A percentile compares a stretch with the other conserved stretches of the same genome.
Evolutionary conservation across 805 yeast genomes (phyloP).

Genomic region (Yamadazyma olivae): DNA sequence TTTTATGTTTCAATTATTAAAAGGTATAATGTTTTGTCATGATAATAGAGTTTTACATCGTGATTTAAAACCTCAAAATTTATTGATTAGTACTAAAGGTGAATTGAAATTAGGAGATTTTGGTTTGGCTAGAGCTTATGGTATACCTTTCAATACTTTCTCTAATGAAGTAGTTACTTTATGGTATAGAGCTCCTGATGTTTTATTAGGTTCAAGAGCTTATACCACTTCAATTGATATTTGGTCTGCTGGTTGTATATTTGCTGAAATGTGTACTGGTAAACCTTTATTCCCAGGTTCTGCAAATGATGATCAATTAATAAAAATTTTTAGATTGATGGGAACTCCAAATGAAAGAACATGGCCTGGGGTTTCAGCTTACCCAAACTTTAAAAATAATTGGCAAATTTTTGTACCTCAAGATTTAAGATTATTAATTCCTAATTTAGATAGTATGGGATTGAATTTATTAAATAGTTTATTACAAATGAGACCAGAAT

Average conservation of each 20-base stretch:
- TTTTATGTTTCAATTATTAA: slow-evolving; percentile 89
- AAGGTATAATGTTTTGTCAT: slow-evolving; percentile 78
- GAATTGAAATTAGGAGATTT: slow-evolving; percentile 93
- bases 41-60: slow-evolving; percentile 81
- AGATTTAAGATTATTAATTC: slow-evolving; percentile 68
- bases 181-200: slow-evolving; percentile 99
- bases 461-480: slow-evolving; percentile 60
- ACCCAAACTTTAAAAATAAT: slow-evolving; percentile 82
- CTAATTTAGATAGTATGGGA: slow-evolving; percentile 68
- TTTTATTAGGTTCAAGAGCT: slow-evolving; percentile 88
- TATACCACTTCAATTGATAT: slow-evolving; percentile 96
- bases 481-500: slow-evolving; percentile 61
- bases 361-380: slow-evolving; percentile 94
- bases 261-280: slow-evolving; percentile 99
- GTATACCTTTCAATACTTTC: slow-evolving; percentile 95
- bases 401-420: slow-evolving; percentile 88
- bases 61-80: slow-evolving; percentile 92
- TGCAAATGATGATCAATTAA: slow-evolving; percentile 91
- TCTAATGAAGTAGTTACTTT: slow-evolving; percentile 96
- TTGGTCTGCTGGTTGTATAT: slow-evolving; percentile 98
- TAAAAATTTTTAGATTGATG: slow-evolving; percentile 86
- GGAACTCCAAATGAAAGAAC: slow-evolving; percentile 96
- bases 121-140: slow-evolving; percentile 96
- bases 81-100: slow-evolving; percentile 85
- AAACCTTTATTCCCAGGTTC: slow-evolving; percentile 95